Percentiles rank a stretch among this genome's conserved stretches.
phyloP scores from a whole-genome alignment of 352 stramenopile species.

The Globisporangium yorkense region DNA sequence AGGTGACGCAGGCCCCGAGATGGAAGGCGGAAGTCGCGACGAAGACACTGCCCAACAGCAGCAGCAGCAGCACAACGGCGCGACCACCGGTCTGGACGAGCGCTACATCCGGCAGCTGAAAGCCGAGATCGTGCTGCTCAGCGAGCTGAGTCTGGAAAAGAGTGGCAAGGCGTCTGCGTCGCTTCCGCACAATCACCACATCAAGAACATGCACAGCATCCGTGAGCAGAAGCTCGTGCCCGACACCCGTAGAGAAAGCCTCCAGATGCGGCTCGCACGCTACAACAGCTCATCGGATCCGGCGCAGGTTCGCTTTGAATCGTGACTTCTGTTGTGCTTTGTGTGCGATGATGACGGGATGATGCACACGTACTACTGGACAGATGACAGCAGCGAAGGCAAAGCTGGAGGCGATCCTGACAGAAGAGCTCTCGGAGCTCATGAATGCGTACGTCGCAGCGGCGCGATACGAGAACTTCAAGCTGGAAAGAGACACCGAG shows the following conservation, averaged over 20 bases:
- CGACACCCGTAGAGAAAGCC: slow-evolving; percentile 5
- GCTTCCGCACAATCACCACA: slow-evolving; percentile 21
- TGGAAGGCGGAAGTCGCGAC: slow-evolving; percentile 2
- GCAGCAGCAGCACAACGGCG: too few relatives aligned
- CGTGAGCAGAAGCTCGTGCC: slow-evolving; percentile 26
- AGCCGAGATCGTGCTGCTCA: slow-evolving; percentile 38
- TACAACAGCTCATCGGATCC: slow-evolving; percentile 50
- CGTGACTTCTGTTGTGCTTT: neutral
- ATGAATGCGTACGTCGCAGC: slow-evolving; percentile 20
- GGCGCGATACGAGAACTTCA: neutral
- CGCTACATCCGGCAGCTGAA: slow-evolving; percentile 58
- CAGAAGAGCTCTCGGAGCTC: slow-evolving; percentile 18
- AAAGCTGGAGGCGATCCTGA: slow-evolving; percentile 27
- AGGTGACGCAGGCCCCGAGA: slow-evolving; percentile 7
- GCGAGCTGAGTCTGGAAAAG: slow-evolving; percentile 17
- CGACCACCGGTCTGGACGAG: slow-evolving; percentile 18
- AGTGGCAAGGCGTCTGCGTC: neutral
- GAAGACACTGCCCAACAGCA: neutral
- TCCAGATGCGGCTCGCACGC: slow-evolving; percentile 26
- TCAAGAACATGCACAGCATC: slow-evolving; percentile 62
- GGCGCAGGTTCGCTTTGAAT: slow-evolving; percentile 21
- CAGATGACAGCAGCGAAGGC: slow-evolving; percentile 27
- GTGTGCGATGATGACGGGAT: neutral
- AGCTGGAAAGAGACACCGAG: neutral
- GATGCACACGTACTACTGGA: neutral